Base-by-base conservation (phyloP, 495 filamentous ascomycete species). In the Oleoguttula mirabilis region DNA sequence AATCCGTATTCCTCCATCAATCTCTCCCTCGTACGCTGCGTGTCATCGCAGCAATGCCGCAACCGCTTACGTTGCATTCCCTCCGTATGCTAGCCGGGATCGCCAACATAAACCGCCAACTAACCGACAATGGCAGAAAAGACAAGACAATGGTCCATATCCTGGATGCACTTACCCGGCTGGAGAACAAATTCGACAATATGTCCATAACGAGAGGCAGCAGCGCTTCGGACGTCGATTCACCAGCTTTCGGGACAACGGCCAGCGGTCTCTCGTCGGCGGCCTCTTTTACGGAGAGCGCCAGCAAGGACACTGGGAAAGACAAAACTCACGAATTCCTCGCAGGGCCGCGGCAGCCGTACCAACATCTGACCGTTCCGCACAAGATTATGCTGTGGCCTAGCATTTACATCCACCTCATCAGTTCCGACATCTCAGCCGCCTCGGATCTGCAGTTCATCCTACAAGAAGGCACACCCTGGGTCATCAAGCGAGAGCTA, bases 141-240 rank as follows among this genome's bases (percentile, higher is more conserved):
- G 74, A 78, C 55, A 76, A 73, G 56, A 77, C 72, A 19, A 60
- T 77, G 37, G 63, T 71, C 21, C 69, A 77, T 45, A 77, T 77
- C 39, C 60, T 77, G 14, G 70, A 75, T 32, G 61, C 65, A 21
- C 61, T 77, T 28, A 70, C 66, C 49, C 62, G 60, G 28, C 55
- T 77, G 15, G 70, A 76, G 51, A 55, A 53, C 50, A 71, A 70
- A 42, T 58, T 72, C 47, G 70, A 72, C 42, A 55, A 48, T 32
- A 48, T 70, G n/a, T 48, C 51, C 47, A 41, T 46, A n/a, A 16
- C 22, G 21, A 7, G 22, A 17, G 30, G 17, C 17, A 30, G 10
- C 25, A 45, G 41, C 21, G n/a, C 25, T 7, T 32, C 33, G 3
- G 32, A 36, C n/a, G 21, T 10, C 4, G 28, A 19, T 15, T 21